Evolutionary conservation across 2,329 filamentous ascomycete genomes (phyloP), one percentile per base, ranked within the genome.

Genomic region (Trichoderma sp.): DNA sequence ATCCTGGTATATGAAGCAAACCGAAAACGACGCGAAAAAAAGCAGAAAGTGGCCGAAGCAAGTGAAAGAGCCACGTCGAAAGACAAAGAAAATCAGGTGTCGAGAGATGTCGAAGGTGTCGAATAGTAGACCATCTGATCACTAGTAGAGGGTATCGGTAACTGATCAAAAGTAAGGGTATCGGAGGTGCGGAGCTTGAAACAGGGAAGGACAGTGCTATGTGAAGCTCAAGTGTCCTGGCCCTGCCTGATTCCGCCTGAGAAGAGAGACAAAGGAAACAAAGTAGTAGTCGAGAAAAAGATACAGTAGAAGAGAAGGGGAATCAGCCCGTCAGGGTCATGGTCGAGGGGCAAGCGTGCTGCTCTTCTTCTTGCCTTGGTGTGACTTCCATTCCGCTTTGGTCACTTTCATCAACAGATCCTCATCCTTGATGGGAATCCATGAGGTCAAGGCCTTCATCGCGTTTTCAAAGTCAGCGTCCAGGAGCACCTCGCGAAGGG

Each of bases 381-480:
- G 83, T 57, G 80, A 77, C 80, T 91, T 96, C 86, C 91, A 97
- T 79, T 98, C 94, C 15, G 91, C 88, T 73, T 89, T 89, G 28
- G 92, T 88, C 66, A 97, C 92, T 72, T 89, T 89, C 92, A 99
- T 96, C 72, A 99, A 83, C 65, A 96, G 78, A 75, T 98, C 93
- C 74, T 97, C 92, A 72, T 99, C 94, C 77, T 92, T 92, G 75
- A 99, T 90, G 21, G 94, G 93, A 51, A 98, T 90, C 88, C 92
- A 97, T 64, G 90, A 93, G 34, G 95, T 98, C 68, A 99, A 82
- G 7, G 93, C 90, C 80, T 97, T 98, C 95, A 99, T 99, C 54
- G 91, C 91, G 73, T 96, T 96, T 76, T 99, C 95, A 76, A 98
- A 99, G 75, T 99, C 95, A 19, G 91, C 92, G 72, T 96, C 93